Evolutionary conservation across 305 asterid genomes (phyloP).

Genomic region (Ajuga reptans): DNA sequence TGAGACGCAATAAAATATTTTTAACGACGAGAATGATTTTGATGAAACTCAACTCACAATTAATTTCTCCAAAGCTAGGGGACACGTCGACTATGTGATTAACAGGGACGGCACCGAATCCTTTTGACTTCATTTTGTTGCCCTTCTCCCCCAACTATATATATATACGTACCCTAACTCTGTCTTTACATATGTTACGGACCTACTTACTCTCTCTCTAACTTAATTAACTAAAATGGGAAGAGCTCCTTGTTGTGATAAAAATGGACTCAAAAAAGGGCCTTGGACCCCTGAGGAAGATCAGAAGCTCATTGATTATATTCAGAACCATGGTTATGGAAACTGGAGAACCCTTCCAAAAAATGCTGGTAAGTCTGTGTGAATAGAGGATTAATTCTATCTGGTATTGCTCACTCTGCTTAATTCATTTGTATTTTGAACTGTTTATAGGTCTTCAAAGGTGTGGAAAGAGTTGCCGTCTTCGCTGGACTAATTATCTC

Average conservation of each 20-base stretch:
- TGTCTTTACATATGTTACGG: constrained; percentile 13
- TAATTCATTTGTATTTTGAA: neutral
- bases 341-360: constrained; percentile 77
- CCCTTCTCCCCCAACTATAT: constrained; percentile 1
- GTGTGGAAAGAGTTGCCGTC: constrained; percentile 89
- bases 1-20: neutral
- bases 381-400: too few species aligned
- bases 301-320: constrained; percentile 55
- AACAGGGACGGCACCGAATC: constrained; percentile 79
- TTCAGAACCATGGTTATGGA: constrained; percentile 55
- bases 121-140: constrained; percentile 40
- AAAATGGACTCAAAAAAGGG: constrained; percentile 74
- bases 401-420: too few species aligned
- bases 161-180: constrained; percentile 12
- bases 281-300: constrained; percentile 81
- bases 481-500: constrained; percentile 87
- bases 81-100: constrained; percentile 70
- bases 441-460: constrained; percentile 54
- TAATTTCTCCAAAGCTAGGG: constrained; percentile 26
- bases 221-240: constrained; percentile 42
- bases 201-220: neutral
- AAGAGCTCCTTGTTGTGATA: constrained; percentile 83
- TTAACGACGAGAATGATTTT: neutral
- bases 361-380: constrained; percentile 48
- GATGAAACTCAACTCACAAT: constrained; percentile 10